Evolutionary conservation across 2,329 filamentous ascomycete species (phyloP).

Genomic region (Teratosphaeria pseudoeucalypti): DNA sequence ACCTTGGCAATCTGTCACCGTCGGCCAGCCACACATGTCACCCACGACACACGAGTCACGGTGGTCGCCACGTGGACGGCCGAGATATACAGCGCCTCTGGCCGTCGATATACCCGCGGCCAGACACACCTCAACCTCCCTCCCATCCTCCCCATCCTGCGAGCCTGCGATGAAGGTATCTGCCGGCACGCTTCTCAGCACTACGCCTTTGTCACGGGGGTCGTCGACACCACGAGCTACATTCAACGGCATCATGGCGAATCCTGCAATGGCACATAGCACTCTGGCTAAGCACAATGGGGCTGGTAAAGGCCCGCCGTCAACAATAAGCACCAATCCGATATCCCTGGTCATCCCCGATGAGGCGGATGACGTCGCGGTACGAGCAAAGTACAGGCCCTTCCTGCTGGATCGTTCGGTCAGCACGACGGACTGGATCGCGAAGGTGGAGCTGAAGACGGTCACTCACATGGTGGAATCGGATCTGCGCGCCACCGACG

Average conservation of each 20-base stretch:
- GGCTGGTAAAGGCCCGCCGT: not conserved
- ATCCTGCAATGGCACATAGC: not conserved
- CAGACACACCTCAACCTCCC: not conserved
- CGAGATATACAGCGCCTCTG: not conserved
- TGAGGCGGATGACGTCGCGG: slow-evolving; percentile 36
- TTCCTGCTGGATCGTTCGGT: slow-evolving; percentile 40
- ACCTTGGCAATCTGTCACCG: not conserved
- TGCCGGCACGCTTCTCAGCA: not conserved
- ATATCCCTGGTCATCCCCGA: slow-evolving; percentile 33
- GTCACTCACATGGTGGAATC: slow-evolving; percentile 41
- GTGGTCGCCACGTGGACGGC: not conserved
- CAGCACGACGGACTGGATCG: slow-evolving; percentile 44
- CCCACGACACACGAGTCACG: no score
- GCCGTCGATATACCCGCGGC: not conserved
- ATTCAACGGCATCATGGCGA: not conserved
- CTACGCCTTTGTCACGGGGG: not conserved
- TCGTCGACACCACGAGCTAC: not conserved
- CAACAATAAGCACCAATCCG: not conserved
- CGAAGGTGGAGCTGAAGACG: slow-evolving; percentile 45
- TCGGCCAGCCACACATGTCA: not conserved
- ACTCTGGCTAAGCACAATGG: not conserved
- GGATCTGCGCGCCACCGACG: slow-evolving; percentile 30
- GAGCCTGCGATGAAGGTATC: not conserved
- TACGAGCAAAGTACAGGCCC: slow-evolving; percentile 45
- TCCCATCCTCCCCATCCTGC: not conserved